Conservation (phyloP, 108 stramenopile species). For the Nannochloropsis gaditana region DNA sequence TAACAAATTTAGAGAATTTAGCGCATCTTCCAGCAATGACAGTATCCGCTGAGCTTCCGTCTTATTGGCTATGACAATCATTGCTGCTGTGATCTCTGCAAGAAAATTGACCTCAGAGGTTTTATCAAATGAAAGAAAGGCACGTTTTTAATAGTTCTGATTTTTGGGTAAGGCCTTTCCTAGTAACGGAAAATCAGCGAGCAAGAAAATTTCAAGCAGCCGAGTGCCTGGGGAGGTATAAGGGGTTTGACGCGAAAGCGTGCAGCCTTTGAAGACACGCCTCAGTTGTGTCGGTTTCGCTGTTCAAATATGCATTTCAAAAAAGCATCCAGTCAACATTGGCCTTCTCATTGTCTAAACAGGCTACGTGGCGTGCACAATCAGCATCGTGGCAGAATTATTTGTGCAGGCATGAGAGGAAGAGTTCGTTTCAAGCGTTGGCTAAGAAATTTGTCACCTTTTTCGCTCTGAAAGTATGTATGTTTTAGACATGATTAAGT, state of each 20-base stretch:
- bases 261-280: not conserved
- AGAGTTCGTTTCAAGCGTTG: conserved; percentile 33
- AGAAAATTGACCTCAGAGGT: too few relatives aligned
- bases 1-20: not conserved
- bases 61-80: not conserved
- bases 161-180: too few relatives aligned
- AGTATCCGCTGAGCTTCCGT: conserved; percentile 2
- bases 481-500: conserved; percentile 70
- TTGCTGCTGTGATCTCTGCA: not conserved
- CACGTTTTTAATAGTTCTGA: too few relatives aligned
- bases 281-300: not conserved
- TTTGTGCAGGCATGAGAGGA: conserved; percentile 24
- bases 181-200: too few relatives aligned
- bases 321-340: conserved; percentile 33
- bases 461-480: conserved; percentile 66
- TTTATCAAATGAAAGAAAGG: too few relatives aligned
- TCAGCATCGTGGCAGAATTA: conserved; percentile 27
- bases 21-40: not conserved
- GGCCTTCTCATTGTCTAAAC: conserved; percentile 30
- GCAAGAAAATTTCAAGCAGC: too few relatives aligned
- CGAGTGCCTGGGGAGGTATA: too few relatives aligned
- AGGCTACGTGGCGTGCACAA: conserved; percentile 24
- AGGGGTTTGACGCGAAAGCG: too few relatives aligned
- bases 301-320: conserved; percentile 21
- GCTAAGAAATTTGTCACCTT: conserved; percentile 44